A percentile compares a stretch with the other conserved stretches of the same genome.
Evolutionary conservation across 108 stramenopile genomes (phyloP).

Genomic region (Ochromonas danica): DNA sequence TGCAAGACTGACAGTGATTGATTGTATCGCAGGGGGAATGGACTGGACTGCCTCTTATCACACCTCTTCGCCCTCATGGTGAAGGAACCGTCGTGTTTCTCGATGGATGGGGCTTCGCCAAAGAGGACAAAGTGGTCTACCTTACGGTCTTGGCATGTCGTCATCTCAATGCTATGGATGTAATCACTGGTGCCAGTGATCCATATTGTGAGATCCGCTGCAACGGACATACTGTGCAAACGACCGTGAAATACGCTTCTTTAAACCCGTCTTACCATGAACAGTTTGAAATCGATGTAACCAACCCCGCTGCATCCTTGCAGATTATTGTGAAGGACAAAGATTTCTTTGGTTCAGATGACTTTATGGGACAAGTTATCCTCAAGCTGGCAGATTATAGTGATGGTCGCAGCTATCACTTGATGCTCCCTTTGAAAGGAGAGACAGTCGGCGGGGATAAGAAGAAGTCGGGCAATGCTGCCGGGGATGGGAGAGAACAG

Average conservation of each 20-base stretch:
- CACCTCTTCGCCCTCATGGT: constrained; percentile 41
- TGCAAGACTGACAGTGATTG: too few species aligned
- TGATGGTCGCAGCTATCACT: not conserved
- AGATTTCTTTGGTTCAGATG: constrained; percentile 41
- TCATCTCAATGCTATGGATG: constrained; percentile 39
- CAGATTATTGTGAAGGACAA: constrained; percentile 48
- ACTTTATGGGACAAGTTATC: constrained; percentile 40
- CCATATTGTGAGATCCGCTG: constrained; percentile 41
- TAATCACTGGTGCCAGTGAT: constrained; percentile 40
- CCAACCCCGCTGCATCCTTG: constrained; percentile 38
- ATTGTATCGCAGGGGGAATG: constrained; percentile 36
- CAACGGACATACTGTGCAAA: constrained; percentile 37
- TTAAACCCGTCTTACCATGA: constrained; percentile 47
- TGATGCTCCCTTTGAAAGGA: constrained; percentile 3
- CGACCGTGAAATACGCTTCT: constrained; percentile 28
- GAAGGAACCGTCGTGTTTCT: constrained; percentile 48
- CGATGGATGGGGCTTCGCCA: constrained; percentile 51
- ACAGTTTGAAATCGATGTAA: constrained; percentile 49
- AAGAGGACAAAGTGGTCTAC: constrained; percentile 43
- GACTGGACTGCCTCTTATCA: constrained; percentile 25
- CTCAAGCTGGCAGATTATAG: constrained; percentile 33
- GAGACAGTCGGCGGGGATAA: constrained; percentile 33
- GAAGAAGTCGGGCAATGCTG: too few species aligned
- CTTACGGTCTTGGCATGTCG: constrained; percentile 27
- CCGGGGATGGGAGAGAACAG: not conserved